These are phyloP conservation scores for Trichoderma oligosporum DNA, from an alignment of 2,329 filamentous ascomycete species.

Conservation along the genomic window DNA sequence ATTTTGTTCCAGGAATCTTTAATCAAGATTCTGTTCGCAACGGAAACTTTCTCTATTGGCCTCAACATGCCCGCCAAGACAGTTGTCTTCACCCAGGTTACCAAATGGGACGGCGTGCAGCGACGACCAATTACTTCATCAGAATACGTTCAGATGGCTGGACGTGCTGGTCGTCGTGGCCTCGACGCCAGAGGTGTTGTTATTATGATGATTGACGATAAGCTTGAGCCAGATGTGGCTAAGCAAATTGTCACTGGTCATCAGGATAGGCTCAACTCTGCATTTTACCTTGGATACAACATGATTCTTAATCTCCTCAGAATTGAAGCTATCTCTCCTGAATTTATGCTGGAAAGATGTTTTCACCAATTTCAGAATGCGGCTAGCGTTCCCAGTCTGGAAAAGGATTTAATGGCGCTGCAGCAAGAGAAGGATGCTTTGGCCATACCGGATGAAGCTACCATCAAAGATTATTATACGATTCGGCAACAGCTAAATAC, in stretches of 20 bases:
- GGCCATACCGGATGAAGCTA: conserved; percentile 78
- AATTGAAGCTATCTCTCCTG: conserved; percentile 98
- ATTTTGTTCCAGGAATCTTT: conserved; percentile 97
- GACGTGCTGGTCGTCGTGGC: conserved; percentile 91
- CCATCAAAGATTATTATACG: conserved; percentile 91
- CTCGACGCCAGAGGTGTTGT: conserved; percentile 97
- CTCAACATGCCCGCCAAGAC: conserved; percentile 99
- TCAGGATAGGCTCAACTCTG: conserved; percentile 95
- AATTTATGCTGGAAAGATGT: conserved; percentile 97
- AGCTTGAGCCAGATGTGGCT: conserved; percentile 90
- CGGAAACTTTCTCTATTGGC: conserved; percentile 97
- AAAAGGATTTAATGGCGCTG: conserved; percentile 75
- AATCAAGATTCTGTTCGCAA: conserved; percentile 97
- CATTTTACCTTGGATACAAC: conserved; percentile 97
- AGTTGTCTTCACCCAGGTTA: conserved; percentile 95
- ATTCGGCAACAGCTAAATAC: conserved; percentile 77
- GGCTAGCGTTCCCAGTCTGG: conserved; percentile 75
- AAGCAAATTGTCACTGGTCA: conserved; percentile 94
- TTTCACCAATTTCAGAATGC: conserved; percentile 99
- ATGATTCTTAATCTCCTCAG: conserved; percentile 96
- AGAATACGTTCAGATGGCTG: conserved; percentile 98
- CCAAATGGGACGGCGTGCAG: conserved; percentile 84
- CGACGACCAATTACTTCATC: conserved; percentile 85
- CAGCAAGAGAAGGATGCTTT: conserved; percentile 71
- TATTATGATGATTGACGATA: conserved; percentile 98